Conservation (phyloP, 2,329 filamentous ascomycete species). For the Bipolaris oryzae region DNA sequence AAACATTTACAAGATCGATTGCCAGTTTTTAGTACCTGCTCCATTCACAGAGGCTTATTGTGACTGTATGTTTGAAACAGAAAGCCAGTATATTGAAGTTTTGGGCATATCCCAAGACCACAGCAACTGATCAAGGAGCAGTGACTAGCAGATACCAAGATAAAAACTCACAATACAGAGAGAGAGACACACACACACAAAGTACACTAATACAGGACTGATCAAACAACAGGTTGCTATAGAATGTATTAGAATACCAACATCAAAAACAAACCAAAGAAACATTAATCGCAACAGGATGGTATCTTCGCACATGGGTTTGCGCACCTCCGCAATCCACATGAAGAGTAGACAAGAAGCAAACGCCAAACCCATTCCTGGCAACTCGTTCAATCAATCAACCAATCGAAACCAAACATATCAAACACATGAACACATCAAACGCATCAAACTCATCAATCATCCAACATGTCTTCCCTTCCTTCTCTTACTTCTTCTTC, state of each 20-base stretch:
- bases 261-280: background rate
- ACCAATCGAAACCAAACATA: too few species aligned
- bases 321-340: constrained; percentile 1
- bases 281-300: constrained; percentile 1
- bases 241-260: background rate
- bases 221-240: background rate
- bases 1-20: too few species aligned
- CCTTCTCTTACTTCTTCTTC: constrained; percentile 11
- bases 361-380: background rate
- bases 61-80: too few species aligned
- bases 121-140: too few species aligned
- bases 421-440: too few species aligned
- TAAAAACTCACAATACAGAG: too few species aligned
- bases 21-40: too few species aligned
- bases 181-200: background rate
- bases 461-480: background rate
- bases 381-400: background rate
- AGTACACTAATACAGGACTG: background rate
- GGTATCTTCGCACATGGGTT: constrained; percentile 1
- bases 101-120: too few species aligned
- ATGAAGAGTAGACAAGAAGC: background rate
- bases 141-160: too few species aligned
- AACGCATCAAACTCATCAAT: too few species aligned
- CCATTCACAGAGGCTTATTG: too few species aligned
- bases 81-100: too few species aligned